Conservation (phyloP, 2,329 filamentous ascomycete species). For the Botrytis deweyae region DNA sequence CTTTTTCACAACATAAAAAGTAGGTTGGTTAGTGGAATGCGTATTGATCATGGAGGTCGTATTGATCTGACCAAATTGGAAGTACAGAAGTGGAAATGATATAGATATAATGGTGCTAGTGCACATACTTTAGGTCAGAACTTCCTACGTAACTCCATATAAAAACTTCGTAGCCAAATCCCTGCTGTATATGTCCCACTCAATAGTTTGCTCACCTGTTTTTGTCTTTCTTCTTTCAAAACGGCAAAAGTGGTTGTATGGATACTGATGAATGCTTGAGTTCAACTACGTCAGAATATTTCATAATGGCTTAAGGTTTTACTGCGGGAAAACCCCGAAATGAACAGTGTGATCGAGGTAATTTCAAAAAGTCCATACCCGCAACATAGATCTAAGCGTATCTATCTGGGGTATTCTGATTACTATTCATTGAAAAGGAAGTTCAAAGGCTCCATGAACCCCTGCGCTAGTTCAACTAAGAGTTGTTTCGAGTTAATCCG, state of each 20-base stretch:
- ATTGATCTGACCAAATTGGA: background rate
- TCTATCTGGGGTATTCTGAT: background rate
- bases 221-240: background rate
- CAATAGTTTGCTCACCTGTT: background rate
- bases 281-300: background rate
- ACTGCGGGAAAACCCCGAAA: background rate
- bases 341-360: background rate
- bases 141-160: background rate
- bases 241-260: background rate
- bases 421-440: background rate
- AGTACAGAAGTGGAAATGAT: background rate
- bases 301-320: background rate
- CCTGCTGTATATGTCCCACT: background rate
- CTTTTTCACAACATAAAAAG: background rate
- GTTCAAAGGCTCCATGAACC: background rate
- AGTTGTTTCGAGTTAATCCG: background rate
- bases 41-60: background rate
- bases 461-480: background rate
- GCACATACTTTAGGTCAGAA: background rate
- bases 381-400: background rate
- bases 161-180: background rate
- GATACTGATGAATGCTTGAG: background rate
- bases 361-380: background rate
- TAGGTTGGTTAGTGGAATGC: background rate
- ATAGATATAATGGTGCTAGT: background rate